These are phyloP conservation scores for Laburnicola sp. DNA, from an alignment of 2,329 filamentous ascomycete species.

Conservation along the genomic window DNA sequence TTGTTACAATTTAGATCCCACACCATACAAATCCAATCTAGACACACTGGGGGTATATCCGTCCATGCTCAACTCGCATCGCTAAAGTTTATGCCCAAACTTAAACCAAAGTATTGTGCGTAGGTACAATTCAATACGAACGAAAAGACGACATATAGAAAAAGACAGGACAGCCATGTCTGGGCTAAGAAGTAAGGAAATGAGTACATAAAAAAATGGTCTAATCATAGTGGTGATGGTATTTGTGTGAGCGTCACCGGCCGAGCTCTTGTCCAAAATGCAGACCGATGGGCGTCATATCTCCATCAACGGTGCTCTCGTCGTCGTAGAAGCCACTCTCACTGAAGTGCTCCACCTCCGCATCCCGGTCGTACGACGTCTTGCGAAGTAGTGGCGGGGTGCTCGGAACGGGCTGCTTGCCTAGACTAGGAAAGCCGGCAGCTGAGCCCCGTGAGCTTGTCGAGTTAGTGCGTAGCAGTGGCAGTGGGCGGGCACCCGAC, in stretches of 20 bases:
- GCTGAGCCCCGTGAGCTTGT: conserved; percentile 33
- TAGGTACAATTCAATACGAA: background rate
- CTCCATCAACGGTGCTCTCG: conserved; percentile 50
- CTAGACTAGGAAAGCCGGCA: conserved; percentile 37
- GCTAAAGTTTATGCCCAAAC: conserved; percentile 14
- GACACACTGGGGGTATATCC: conserved; percentile 29
- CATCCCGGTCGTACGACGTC: conserved; percentile 63
- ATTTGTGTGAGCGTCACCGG: background rate
- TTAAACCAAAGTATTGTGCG: conserved; percentile 14
- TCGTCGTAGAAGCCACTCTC: conserved; percentile 56
- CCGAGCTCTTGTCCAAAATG: conserved; percentile 38
- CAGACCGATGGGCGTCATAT: conserved; percentile 38
- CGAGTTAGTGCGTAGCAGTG: conserved; percentile 32
- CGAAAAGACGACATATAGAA: background rate
- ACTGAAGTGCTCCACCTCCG: conserved; percentile 55
- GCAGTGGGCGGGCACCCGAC: conserved; percentile 31
- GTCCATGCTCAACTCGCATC: conserved; percentile 22
- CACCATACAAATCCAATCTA: conserved; percentile 12
- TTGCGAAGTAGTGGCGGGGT: conserved; percentile 61
- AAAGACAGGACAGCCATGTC: conserved; percentile 5
- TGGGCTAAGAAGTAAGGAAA: conserved; percentile 14
- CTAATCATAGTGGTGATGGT: conserved; percentile 1
- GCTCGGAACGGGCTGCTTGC: conserved; percentile 35
- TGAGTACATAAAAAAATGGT: conserved; percentile 1
- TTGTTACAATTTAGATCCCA: conserved; percentile 8